phyloP scores from a whole-genome alignment of 2,329 filamentous ascomycete species.

The Niveomyces coronatus region DNA sequence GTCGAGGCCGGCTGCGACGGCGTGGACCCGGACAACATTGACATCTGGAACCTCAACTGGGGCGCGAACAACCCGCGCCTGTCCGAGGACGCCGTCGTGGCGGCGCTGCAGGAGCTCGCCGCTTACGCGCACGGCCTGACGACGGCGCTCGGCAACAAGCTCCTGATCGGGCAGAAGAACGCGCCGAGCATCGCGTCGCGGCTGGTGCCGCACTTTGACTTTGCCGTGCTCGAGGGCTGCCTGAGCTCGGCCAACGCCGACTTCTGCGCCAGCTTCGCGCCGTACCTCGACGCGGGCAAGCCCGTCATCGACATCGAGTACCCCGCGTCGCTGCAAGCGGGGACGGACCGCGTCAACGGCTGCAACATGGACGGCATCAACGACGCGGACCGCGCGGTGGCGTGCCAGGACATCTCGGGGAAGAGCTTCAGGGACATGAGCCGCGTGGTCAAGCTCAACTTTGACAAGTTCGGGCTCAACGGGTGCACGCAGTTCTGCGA shows the following conservation, averaged over 20 bases:
- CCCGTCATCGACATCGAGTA: slow-evolving; percentile 27
- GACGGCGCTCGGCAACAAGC: slow-evolving; percentile 15
- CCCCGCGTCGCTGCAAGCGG: slow-evolving; percentile 9
- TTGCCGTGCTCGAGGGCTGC: slow-evolving; percentile 27
- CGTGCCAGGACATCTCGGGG: background rate
- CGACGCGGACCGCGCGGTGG: background rate
- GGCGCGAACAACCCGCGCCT: background rate
- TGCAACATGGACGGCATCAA: slow-evolving; percentile 1
- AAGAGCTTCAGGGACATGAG: background rate
- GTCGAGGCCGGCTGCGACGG: slow-evolving; percentile 22
- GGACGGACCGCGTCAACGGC: background rate
- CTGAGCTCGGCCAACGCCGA: slow-evolving; percentile 18
- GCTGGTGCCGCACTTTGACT: slow-evolving; percentile 20
- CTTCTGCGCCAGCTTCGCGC: slow-evolving; percentile 22
- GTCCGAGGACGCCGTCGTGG: slow-evolving; percentile 12
- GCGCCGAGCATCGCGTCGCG: slow-evolving; percentile 18
- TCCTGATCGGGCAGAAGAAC: slow-evolving; percentile 26
- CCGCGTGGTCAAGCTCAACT: slow-evolving; percentile 6
- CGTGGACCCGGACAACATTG: slow-evolving; percentile 26
- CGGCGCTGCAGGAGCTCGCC: slow-evolving; percentile 13
- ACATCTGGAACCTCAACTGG: slow-evolving; percentile 12
- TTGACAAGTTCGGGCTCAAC: slow-evolving; percentile 5
- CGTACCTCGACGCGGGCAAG: slow-evolving; percentile 19
- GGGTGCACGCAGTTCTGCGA: slow-evolving; percentile 9
- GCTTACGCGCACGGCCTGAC: slow-evolving; percentile 19